phyloP scores from a whole-genome alignment of 2,329 filamentous ascomycete genomes.

The Zopfia rhizophila region DNA sequence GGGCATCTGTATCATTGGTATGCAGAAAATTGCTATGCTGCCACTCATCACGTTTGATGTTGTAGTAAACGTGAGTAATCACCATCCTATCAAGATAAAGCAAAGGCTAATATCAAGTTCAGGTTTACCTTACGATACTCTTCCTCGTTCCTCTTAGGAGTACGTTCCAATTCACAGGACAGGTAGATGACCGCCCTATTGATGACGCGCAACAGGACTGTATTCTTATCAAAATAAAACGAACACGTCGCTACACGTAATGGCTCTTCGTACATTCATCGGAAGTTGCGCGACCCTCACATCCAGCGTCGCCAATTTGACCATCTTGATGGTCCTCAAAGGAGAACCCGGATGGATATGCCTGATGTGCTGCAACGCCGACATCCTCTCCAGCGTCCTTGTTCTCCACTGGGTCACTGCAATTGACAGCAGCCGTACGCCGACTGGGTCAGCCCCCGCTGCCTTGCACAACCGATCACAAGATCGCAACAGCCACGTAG shows the following conservation, averaged over 20 bases:
- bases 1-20: slow-evolving; percentile 70
- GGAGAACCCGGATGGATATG: slow-evolving; percentile 74
- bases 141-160: slow-evolving; percentile 70
- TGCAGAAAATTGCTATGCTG: slow-evolving; percentile 68
- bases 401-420: slow-evolving; percentile 71
- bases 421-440: slow-evolving; percentile 37
- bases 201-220: slow-evolving; percentile 59
- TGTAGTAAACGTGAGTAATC: slow-evolving; percentile 62
- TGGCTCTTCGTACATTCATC: slow-evolving; percentile 69
- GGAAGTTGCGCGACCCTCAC: slow-evolving; percentile 67
- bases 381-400: slow-evolving; percentile 69
- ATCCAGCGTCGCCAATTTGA: slow-evolving; percentile 69
- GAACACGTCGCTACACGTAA: slow-evolving; percentile 59
- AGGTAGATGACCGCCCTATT: too few relatives aligned
- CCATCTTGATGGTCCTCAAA: slow-evolving; percentile 66
- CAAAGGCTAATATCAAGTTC: slow-evolving; percentile 8
- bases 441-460: background rate
- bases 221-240: slow-evolving; percentile 64
- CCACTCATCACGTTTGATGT: slow-evolving; percentile 71
- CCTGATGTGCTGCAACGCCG: slow-evolving; percentile 72
- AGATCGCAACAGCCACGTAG: background rate
- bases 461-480: background rate
- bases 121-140: slow-evolving; percentile 70
- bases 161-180: slow-evolving; percentile 52
- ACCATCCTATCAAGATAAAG: background rate